A percentile compares a stretch with the other conserved stretches of the same genome.
phyloP scores from a whole-genome alignment of 129 eudicot genomes.

The Ambrosia trifida region DNA sequence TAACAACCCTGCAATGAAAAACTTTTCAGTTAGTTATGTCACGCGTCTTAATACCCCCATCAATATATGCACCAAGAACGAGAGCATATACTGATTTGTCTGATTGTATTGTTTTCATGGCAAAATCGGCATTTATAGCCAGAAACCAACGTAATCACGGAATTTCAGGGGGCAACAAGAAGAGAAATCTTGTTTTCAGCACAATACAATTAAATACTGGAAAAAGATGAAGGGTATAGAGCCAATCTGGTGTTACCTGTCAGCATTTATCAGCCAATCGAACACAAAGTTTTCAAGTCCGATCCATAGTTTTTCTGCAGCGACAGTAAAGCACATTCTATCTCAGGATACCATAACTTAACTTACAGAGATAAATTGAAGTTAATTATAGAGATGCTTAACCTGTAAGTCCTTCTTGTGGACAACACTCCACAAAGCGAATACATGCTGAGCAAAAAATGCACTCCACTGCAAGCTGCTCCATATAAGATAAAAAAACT shows the following conservation, averaged over 20 bases:
- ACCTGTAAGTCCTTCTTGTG: conserved; percentile 99
- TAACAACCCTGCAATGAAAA: conserved; percentile 74
- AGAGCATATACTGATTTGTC: no score
- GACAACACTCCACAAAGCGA: conserved; percentile 98
- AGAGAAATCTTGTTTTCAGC: conserved; percentile 4
- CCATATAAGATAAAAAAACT: conserved; percentile 19
- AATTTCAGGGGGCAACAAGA: neutral
- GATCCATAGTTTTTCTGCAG: conserved; percentile 92
- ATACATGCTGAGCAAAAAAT: conserved; percentile 99
- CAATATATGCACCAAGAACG: conserved; percentile 5
- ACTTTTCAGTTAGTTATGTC: conserved; percentile 6
- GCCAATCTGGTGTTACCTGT: conserved; percentile 60
- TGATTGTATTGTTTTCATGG: neutral
- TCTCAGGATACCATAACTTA: conserved; percentile 6
- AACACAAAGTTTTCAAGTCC: conserved; percentile 99
- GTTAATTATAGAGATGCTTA: conserved; percentile 19
- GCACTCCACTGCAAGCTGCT: conserved; percentile 98
- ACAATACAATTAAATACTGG: conserved; percentile 10
- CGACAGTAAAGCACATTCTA: conserved; percentile 10
- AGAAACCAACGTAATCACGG: neutral
- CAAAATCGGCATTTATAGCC: neutral
- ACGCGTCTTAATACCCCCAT: neutral
- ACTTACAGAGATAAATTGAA: conserved; percentile 16
- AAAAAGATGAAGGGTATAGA: conserved; percentile 20
- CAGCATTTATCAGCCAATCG: conserved; percentile 98